phyloP scores from a whole-genome alignment of 148 eudicot genomes.

The Polygonum aviculare region DNA sequence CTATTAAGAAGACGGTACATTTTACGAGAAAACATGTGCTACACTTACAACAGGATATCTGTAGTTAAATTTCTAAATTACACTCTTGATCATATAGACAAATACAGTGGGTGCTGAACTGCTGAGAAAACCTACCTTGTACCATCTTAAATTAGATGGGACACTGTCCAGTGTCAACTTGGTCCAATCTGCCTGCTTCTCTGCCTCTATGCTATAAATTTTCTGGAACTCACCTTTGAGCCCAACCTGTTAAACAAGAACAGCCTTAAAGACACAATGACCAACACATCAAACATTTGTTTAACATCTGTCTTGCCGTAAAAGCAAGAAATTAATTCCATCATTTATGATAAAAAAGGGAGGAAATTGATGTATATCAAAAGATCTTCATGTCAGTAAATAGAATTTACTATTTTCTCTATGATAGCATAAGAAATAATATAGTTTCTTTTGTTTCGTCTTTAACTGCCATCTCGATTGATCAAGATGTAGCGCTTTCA shows the following conservation, averaged over 20 bases:
- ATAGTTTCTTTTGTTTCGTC: neutral
- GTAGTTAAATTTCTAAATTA: neutral
- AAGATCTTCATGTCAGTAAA: neutral
- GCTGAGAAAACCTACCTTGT: constrained; percentile 46
- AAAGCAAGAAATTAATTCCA: neutral
- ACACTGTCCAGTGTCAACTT: constrained; percentile 37
- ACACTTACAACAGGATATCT: neutral
- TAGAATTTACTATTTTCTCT: neutral
- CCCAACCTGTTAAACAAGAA: constrained; percentile 49
- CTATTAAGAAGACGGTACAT: neutral
- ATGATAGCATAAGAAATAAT: neutral
- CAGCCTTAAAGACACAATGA: neutral
- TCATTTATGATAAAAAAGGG: neutral
- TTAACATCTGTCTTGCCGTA: neutral
- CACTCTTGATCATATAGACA: neutral
- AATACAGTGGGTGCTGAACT: neutral
- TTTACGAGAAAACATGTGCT: neutral
- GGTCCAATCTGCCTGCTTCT: constrained; percentile 48
- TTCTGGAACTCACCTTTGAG: constrained; percentile 72
- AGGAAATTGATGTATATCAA: neutral
- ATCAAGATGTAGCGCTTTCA: neutral
- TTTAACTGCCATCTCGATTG: neutral
- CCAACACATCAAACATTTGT: neutral
- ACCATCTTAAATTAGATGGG: constrained; percentile 64
- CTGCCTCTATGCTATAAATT: constrained; percentile 38